Evolutionary conservation across 352 stramenopile species (phyloP), one percentile per base, ranked within the genome.

Genomic region (Phytophthora hybrid): DNA sequence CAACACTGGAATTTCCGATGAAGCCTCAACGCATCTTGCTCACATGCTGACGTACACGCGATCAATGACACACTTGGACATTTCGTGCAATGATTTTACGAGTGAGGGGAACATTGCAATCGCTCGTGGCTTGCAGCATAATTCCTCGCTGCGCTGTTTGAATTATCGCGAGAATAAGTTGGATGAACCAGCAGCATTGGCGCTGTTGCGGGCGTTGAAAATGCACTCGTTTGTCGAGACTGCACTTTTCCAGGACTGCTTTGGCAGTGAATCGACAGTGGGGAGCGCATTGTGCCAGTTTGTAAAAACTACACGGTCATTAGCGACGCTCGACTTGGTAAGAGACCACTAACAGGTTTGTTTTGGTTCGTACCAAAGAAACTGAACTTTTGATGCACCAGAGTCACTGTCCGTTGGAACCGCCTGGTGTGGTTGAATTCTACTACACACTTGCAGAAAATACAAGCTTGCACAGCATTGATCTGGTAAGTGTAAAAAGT

Each of bases 121-220:
- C 55, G 83, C 86, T 23, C 69, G 67, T 10, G 88, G 82, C 0
- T 64, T 94, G 8, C 59, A 80, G 31, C 63, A 53, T 7, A 94
- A 94, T 69, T 54, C 34, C 8, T 79, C 82, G 21, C 61, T 93
- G 7, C 77, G 69, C 14, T 73, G 71, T 26, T 56, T 94, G 16
- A 83, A 85, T 68, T 93, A 87, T 61, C 83, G 73, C 49, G 86
- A 92, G 54, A 94, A 93, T 62, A 76, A 71, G 41, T 53, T 93
- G 47, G 59, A 78, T n/a, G 77, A 92, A 58, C 13, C 52, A 0
- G 74, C 71, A 11, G 84, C 71, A 18, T 59, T 83, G 18, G 63
- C 49, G 11, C 16, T 93, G 44, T 46, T 91, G 1, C 19, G 56
- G n/a, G 79, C 84, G 1, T 60, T 91, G 13, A 73, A 59, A 0